Percentiles rank a stretch among this genome's conserved stretches.
Conservation (phyloP, 305 asterid genomes). For the Fraxinus nigra region DNA sequence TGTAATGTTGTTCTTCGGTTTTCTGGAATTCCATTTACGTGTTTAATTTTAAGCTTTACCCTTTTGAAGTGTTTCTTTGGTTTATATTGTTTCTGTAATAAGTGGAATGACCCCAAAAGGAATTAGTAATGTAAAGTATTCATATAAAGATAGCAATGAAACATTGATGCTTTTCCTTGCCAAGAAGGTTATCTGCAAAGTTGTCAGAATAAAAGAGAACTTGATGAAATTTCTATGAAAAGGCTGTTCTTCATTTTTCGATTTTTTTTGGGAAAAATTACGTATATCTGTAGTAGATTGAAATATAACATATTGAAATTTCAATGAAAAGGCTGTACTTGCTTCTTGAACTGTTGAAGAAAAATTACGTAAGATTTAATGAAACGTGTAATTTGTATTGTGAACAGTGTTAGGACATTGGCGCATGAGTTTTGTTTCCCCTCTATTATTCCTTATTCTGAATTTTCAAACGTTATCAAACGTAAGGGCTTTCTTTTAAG, state of each 20-base stretch:
- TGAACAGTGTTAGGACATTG: background rate
- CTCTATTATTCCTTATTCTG: background rate
- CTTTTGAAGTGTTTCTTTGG: background rate
- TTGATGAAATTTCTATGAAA: background rate
- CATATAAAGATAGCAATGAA: background rate
- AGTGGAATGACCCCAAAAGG: background rate
- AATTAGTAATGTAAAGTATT: background rate
- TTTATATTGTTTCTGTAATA: background rate
- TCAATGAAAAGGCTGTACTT: background rate
- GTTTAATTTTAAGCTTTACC: background rate
- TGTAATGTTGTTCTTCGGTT: background rate
- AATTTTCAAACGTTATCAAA: background rate
- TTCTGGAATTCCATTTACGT: background rate
- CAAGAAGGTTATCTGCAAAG: background rate
- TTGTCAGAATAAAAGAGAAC: background rate
- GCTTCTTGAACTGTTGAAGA: background rate
- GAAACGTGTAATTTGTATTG: background rate
- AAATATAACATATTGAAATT: background rate
- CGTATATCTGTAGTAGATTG: background rate
- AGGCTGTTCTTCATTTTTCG: background rate
- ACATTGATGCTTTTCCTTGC: background rate
- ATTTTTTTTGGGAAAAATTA: background rate
- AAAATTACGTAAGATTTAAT: background rate
- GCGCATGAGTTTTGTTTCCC: background rate
- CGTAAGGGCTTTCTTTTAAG: background rate